Evolutionary conservation across 257 asterid species (phyloP), one percentile per base, ranked within the genome.

Genomic region (Ballota nigra): DNA sequence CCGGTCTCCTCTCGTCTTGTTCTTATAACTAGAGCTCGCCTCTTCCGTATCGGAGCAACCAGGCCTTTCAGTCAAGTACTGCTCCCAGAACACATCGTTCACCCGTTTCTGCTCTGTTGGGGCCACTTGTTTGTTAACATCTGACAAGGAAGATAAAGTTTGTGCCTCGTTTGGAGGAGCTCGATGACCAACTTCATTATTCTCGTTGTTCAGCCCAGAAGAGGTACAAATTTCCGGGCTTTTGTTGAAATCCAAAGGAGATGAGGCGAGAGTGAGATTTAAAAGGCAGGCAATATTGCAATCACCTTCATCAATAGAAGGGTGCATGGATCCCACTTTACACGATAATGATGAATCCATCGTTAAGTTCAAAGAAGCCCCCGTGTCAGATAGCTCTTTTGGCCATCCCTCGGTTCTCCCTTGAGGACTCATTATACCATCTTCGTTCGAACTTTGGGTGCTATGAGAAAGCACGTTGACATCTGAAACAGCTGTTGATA

Each of bases 81-180:
- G 96, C 71, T 94, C 98, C 98, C 97, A 94, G 78, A 94, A 94
- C 23, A 84, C 88, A 81, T 94, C 97, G 69, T 94, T 94, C 69
- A 89, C 96, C 60, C 86, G 83, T 55, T 71, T 79, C 61, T 75
- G 86, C 66, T 66, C 77, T 16, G 78, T 67, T 62, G 82, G 72
- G 43, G 83, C 79, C 38, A 26, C 88, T 70, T 77, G 84, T 75
- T 83, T 82, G 72, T 78, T 75, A 8, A 10, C 78, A 61, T 80
- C 79, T 2, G 72, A 73, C 0, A 86, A 77, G 20, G 92, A 64
- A 64, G 86, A 66, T 36, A 79, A 18, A 15, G 66, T 20, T 26
- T 68, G 72, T 41, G 78, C 75, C 62, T 77, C 85, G 61, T 61
- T 74, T 51, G 52, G 4, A 2, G 80, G 70, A 56, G 55, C 53